Base-by-base conservation (phyloP, 371 early-diverging fungal species). In the Coemansia sp. region DNA sequence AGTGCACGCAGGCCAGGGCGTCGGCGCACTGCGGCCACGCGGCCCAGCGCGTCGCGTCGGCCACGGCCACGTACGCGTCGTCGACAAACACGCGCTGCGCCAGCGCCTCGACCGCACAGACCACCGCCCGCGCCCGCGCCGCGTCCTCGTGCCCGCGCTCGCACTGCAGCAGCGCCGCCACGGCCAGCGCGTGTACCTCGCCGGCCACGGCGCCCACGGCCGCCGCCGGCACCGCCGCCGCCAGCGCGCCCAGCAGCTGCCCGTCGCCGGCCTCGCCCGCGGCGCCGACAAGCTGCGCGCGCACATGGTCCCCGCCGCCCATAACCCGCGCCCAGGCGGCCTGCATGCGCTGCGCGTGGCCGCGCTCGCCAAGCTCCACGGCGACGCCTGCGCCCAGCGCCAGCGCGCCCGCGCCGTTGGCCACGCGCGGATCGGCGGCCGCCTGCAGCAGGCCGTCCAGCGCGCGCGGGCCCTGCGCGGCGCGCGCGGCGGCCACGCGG, bases 1-100 rank as follows among this genome's bases (percentile, higher is more conserved):
- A 59, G 32, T 71, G 63, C 40, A 63, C 36, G 6, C 13, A 0
- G 0, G 59, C 68, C 53, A 71, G n/a, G 0, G 60, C 13, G 26
- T 67, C 68, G 6, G 59, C 48, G 2, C 59, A 30, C 14, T 16
- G n/a, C 6, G 6, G 2, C 72, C 68, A 68, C n/a, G 39, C 31
- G 20, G 34, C 26, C 50, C 41, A 59, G 39, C 8, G 11, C 32
- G 4, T 32, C 20, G 20, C 40, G 16, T 7, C 31, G 30, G 53
- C 30, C 6, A 39, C 43, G 3, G 50, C n/a, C 49, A 48, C 54
- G 13, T 50, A 50, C 3, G 45, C 49, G 45, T 55, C 59, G 34
- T 57, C 57, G 1, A 62, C 34, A 20, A 42, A 62, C 57, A 35
- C 52, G 34, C 64, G 57, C 61, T 41, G 57, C 26, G 59, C 48